These are phyloP conservation scores for Ophiocordyceps polyrhachis-furcata DNA, from an alignment of 2,329 filamentous ascomycete genomes.

Conservation along the genomic window DNA sequence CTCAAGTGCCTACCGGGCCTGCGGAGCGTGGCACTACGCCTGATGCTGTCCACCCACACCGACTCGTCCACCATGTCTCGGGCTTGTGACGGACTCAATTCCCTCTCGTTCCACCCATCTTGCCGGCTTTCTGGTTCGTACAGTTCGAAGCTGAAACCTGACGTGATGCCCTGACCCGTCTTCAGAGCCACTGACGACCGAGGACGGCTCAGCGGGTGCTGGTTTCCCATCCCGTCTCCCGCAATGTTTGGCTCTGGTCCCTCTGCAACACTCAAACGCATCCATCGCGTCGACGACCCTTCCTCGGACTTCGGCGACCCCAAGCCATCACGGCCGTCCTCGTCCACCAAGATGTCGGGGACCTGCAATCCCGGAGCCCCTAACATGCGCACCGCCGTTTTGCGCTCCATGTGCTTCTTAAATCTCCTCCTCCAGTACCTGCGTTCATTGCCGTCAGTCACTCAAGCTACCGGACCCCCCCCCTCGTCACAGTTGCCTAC, in stretches of 20 bases:
- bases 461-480: not conserved
- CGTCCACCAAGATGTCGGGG: slow-evolving; percentile 80
- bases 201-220: slow-evolving; percentile 36
- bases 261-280: slow-evolving; percentile 4
- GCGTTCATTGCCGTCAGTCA: not conserved
- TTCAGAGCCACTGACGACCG: slow-evolving; percentile 23
- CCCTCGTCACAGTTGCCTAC: slow-evolving; percentile 9
- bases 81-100: slow-evolving; percentile 57
- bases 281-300: slow-evolving; percentile 3
- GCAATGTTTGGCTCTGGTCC: not conserved
- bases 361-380: slow-evolving; percentile 62
- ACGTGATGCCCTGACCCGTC: slow-evolving; percentile 24
- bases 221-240: slow-evolving; percentile 11
- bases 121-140: slow-evolving; percentile 21
- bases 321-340: slow-evolving; percentile 33
- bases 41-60: slow-evolving; percentile 83
- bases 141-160: slow-evolving; percentile 40
- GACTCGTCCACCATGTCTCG: slow-evolving; percentile 76
- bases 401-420: slow-evolving; percentile 53
- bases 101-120: slow-evolving; percentile 28
- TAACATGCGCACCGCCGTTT: slow-evolving; percentile 59
- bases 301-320: slow-evolving; percentile 17
- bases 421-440: slow-evolving; percentile 73
- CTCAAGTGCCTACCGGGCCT: slow-evolving; percentile 20
- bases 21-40: slow-evolving; percentile 61